phyloP scores from a whole-genome alignment of 2,329 filamentous ascomycete genomes.

The Ophioceras dolichostomum region DNA sequence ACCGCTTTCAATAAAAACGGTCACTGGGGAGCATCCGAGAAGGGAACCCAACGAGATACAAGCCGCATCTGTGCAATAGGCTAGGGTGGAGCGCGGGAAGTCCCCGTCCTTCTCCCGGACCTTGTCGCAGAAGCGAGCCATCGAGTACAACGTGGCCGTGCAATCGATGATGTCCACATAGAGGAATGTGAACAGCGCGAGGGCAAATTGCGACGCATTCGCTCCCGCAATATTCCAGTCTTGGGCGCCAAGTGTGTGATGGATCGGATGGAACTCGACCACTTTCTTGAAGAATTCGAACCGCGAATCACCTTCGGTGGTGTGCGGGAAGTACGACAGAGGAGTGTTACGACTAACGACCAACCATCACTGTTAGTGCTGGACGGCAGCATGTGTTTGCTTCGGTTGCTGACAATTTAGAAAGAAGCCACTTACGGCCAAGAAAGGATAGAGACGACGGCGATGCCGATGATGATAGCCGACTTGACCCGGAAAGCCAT shows the following conservation, averaged over 20 bases:
- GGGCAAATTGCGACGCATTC: slow-evolving; percentile 48
- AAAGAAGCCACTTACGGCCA: slow-evolving; percentile 46
- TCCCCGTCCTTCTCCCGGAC: slow-evolving; percentile 51
- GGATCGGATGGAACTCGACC: slow-evolving; percentile 59
- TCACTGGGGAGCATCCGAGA: slow-evolving; percentile 58
- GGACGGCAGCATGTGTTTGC: neutral
- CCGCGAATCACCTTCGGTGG: slow-evolving; percentile 45
- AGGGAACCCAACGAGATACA: slow-evolving; percentile 61
- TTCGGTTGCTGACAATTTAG: neutral
- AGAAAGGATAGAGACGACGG: slow-evolving; percentile 59
- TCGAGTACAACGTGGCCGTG: slow-evolving; percentile 69
- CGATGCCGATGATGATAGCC: slow-evolving; percentile 62
- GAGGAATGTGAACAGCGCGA: slow-evolving; percentile 65
- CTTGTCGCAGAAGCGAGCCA: slow-evolving; percentile 59
- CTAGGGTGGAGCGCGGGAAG: slow-evolving; percentile 74
- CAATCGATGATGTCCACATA: slow-evolving; percentile 73
- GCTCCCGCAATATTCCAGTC: slow-evolving; percentile 49
- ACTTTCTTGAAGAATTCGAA: slow-evolving; percentile 66
- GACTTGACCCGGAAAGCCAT: slow-evolving; percentile 70
- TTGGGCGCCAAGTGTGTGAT: slow-evolving; percentile 48
- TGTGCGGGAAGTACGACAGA: slow-evolving; percentile 64
- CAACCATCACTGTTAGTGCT: slow-evolving; percentile 14
- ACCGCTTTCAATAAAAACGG: slow-evolving; percentile 64
- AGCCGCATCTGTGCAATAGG: slow-evolving; percentile 60
- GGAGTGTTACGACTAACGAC: slow-evolving; percentile 42